Base-by-base conservation (phyloP, 2,329 filamentous ascomycete species). In the Neofusicoccum umdonicola region DNA sequence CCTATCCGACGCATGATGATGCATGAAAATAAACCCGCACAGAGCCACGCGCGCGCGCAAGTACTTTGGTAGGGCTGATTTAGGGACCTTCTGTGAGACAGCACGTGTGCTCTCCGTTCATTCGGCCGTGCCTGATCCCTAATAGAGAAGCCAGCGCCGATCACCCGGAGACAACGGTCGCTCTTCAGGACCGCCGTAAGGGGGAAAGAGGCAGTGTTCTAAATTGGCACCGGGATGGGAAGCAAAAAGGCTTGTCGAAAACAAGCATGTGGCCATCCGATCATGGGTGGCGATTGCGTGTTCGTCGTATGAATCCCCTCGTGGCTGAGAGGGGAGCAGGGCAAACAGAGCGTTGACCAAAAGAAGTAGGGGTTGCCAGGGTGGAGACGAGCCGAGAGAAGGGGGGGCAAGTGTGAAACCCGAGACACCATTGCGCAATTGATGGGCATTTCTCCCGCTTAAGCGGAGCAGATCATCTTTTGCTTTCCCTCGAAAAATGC, bases 121-220 rank as follows among this genome's bases (percentile, higher is more conserved):
- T 45, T 58, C 54, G 39, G 54, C 54, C 17, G 15, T 37, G 15
- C 39, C 15, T 58, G 22, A 13, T 60, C 41, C 42, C 17, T 35
- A 35, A 37, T 45, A 17, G 27, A 60, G n/a, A 3, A 31, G 19
- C 54, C 22, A 44, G 39, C 31, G 56, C 56, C 31, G 56, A 60
- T 60, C 56, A 60, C 17, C 42, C 56, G 56, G 56, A 60, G 5
- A 60, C 56, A 60, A 48, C 42, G 56, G 42, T 47, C n/a, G 56
- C 42, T 60, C 42, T 41, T 60, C 37, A 45, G 37, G 8, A 13
- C 41, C 56, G 56, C 42, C 9, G 42, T 60, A 37, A 17, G 37
- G 31, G 44, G 56, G 41, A 31, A 15, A 11, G 39, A 13, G 41
- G n/a, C n/a, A 39, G n/a, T 44, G 19, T 58, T 34, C 22, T 45